Conservation (phyloP, 2,329 filamentous ascomycete species). For the Exophiala sp. region DNA sequence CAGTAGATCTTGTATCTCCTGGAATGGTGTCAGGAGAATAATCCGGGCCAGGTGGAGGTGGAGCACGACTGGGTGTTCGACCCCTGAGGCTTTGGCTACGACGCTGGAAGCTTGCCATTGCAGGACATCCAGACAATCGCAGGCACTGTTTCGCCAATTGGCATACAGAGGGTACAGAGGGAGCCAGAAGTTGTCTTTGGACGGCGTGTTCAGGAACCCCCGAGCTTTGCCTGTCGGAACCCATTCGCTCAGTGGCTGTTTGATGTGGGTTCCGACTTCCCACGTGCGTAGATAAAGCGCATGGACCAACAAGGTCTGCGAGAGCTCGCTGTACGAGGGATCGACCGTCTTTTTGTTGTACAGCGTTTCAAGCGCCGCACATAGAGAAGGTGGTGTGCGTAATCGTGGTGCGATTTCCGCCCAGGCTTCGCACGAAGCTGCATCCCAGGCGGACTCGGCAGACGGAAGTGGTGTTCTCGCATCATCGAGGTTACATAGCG, state of each 20-base stretch:
- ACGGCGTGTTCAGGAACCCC: conserved; percentile 34
- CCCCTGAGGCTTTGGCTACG: conserved; percentile 45
- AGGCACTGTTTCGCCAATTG: conserved; percentile 42
- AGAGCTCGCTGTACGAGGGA: conserved; percentile 44
- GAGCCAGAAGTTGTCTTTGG: conserved; percentile 41
- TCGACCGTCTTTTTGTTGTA: conserved; percentile 47
- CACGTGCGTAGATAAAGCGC: conserved; percentile 47
- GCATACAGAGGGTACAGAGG: conserved; percentile 45
- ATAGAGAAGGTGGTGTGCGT: conserved; percentile 10
- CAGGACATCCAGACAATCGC: conserved; percentile 48
- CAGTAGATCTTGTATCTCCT: conserved; percentile 38
- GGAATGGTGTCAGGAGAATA: conserved; percentile 47
- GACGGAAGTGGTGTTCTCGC: conserved; percentile 37
- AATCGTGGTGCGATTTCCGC: conserved; percentile 2
- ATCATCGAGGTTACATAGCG: conserved; percentile 35
- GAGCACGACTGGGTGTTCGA: conserved; percentile 51
- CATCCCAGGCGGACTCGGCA: conserved; percentile 40
- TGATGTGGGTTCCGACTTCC: conserved; percentile 45
- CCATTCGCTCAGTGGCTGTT: conserved; percentile 43
- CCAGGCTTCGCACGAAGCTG: conserved; percentile 34
- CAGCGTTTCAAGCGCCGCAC: conserved; percentile 39
- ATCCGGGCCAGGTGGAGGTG: conserved; percentile 53
- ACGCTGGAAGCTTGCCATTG: conserved; percentile 54
- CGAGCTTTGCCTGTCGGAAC: conserved; percentile 40
- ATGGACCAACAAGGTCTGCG: conserved; percentile 46